Percentiles rank a stretch among this genome's conserved stretches.
Evolutionary conservation across 805 yeast species (phyloP).

Genomic region (Saccharomyces paradoxus): DNA sequence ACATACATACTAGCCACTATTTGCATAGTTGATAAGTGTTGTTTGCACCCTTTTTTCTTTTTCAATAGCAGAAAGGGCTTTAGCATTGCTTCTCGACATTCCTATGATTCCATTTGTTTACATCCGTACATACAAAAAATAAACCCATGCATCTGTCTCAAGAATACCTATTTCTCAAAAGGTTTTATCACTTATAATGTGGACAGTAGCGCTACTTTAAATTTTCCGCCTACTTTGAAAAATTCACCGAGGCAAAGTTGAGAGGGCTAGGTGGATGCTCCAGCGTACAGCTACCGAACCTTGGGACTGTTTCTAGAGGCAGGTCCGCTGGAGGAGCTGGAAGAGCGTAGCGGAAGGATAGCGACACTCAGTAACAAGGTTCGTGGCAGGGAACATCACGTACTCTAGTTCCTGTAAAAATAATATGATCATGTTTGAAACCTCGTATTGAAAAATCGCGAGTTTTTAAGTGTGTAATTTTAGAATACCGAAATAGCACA

Average conservation of each 20-base stretch:
- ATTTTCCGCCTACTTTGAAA: not conserved
- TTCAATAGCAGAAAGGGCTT: not conserved
- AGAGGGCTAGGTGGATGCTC: not conserved
- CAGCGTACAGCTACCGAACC: not conserved
- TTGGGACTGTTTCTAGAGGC: not conserved
- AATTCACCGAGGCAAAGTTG: not conserved
- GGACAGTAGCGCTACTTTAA: not conserved
- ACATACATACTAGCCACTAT: not conserved
- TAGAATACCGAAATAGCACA: constrained; percentile 8
- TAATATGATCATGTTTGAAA: not conserved
- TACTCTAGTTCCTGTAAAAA: not conserved
- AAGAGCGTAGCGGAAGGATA: not conserved
- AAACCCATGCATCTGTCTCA: not conserved
- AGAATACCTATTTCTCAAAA: not conserved
- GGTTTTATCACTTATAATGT: not conserved
- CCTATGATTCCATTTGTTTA: not conserved
- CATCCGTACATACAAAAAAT: not conserved
- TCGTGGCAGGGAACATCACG: not conserved
- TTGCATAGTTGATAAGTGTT: not conserved
- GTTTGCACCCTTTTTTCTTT: not conserved
- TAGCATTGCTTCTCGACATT: not conserved
- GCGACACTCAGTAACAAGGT: not conserved
- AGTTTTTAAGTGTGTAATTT: not conserved
- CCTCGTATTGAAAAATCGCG: not conserved
- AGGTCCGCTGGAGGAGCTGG: not conserved